Base-by-base conservation (phyloP, 345 rosid species). In the Salix exigua region DNA sequence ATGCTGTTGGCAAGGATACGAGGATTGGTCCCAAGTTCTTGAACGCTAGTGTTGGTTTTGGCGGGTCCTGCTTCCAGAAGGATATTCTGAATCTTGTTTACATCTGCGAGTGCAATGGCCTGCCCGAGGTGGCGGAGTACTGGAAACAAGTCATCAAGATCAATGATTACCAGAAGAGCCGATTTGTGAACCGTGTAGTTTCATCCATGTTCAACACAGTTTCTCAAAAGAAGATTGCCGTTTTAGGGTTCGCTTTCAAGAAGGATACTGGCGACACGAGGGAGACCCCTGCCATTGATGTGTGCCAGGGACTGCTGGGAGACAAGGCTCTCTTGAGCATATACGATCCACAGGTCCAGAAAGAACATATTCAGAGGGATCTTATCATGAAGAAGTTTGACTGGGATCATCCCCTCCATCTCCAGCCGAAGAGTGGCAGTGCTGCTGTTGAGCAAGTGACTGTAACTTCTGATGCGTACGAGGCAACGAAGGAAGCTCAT, bases 141-240 rank as follows among this genome's bases (percentile, higher is more conserved):
- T 93, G 97, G 98, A 91, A 90, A 81, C 98, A 91, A 79, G 98
- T 91, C 73, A 94, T 94, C 82, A 94, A 94, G 90, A 87, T 94
- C 88, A 93, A 93, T 71, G 97, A 93, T 73, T 91, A 93, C 58
- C 97, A 91, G 85, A 91, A 94, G 85, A 89, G 80, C 86, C 83
- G 98, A 17, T 94, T 94, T 9, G 98, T 91, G 70, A 94, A 91
- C 87, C 94, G 95, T 26, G 80, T 91, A 14, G 97, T 94, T 65
- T 77, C 98, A 35, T 94, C 98, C 0, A 94, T 94, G 98, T 93
- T 93, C 65, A 93, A 93, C 88, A 90, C 97, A 0, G 97, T 91
- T 74, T 84, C 97, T 7, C 85, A 78, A 83, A 93, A 93, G 86
- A 93, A 91, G 89, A 87, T 93, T 51, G 97, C 97, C 6, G 80